Base-by-base conservation (phyloP, 1,284 basidiomycete genomes). In the Gymnopus androsaceus region DNA sequence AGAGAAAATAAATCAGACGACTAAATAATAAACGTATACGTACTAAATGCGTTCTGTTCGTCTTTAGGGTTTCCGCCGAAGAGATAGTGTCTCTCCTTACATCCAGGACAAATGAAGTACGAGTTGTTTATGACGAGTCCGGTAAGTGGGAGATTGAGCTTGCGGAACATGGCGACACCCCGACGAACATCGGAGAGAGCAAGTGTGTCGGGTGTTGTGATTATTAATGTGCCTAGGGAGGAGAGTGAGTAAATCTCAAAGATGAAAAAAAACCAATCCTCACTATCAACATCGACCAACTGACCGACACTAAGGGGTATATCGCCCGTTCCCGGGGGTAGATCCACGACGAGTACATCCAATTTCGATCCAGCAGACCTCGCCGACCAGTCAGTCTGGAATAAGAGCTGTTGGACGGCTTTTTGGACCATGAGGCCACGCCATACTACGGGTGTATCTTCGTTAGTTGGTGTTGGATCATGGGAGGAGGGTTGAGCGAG, bases 381-480 rank as follows among this genome's bases (percentile, higher is more conserved):
- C 2, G 70, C 74, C 25, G 79, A 73, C 96, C 97, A 99, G 69
- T 98, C 96, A 2, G 98, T 94, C 63, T 98, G 95, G 67, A 99
- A 98, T 0, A 98, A 80, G 0, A 99, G 78, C 69, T 99, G 94
- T 70, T 98, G 96, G 0, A 96, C 94, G 23, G 96, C 95, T 69
- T 99, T 99, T 75, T 97, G 95, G 1, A 99, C 97, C 96, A 99
- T 98, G 48, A 98, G 83, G 1, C 96, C 96, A 36, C 96, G 82
- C 96, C 96, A 99, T 23, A 96, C 94, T 17, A 98, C 82, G 0
- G 94, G 87, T 0, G 85, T 85, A 65, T 95, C 90, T 34, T 79
- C 77, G 21, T 48, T 41, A 7, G 42, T 54, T 3, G 41, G 30
- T 34, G 31, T 36, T 40, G 8, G 21, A n/a, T 36, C 15, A 48